Percentiles rank a stretch among this genome's conserved stretches.
These are phyloP conservation scores for Capronia coronata DNA, from an alignment of 2,329 filamentous ascomycete genomes.

Conservation along the genomic window DNA sequence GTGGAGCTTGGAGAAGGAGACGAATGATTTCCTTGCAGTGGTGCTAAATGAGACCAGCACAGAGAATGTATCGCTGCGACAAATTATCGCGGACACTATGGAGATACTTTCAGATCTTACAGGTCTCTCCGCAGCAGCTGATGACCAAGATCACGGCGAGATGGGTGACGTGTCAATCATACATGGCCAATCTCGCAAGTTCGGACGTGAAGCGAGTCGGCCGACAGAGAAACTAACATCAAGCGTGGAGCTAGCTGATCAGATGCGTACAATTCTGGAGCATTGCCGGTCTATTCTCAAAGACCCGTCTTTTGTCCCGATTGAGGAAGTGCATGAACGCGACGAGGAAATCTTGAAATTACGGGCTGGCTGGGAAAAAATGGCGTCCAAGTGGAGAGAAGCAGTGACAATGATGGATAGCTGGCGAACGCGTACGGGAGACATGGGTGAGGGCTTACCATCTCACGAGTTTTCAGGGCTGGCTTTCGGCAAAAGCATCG, in stretches of 20 bases:
- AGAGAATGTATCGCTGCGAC: constrained; percentile 79
- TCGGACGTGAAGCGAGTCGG: constrained; percentile 7
- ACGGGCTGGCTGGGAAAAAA: constrained; percentile 81
- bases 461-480: constrained; percentile 40
- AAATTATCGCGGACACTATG: constrained; percentile 64
- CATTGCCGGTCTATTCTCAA: constrained; percentile 79
- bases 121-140: constrained; percentile 41
- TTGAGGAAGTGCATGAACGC: constrained; percentile 88
- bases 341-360: constrained; percentile 84
- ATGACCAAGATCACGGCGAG: constrained; percentile 16
- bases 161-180: constrained; percentile 25
- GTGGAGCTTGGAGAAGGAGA: constrained; percentile 74
- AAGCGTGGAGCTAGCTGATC: constrained; percentile 62
- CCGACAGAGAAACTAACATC: constrained; percentile 41
- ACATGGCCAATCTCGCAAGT: constrained; percentile 29
- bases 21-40: constrained; percentile 79
- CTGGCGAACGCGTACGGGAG: constrained; percentile 74
- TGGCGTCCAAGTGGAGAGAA: constrained; percentile 86
- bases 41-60: constrained; percentile 62
- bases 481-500: constrained; percentile 33
- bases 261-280: constrained; percentile 70
- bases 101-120: constrained; percentile 59
- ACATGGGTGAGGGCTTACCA: constrained; percentile 36
- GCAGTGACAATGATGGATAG: constrained; percentile 84
- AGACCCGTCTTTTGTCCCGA: constrained; percentile 90